phyloP scores from a whole-genome alignment of 1,284 basidiomycete species.

The Testicularia cyperi region DNA sequence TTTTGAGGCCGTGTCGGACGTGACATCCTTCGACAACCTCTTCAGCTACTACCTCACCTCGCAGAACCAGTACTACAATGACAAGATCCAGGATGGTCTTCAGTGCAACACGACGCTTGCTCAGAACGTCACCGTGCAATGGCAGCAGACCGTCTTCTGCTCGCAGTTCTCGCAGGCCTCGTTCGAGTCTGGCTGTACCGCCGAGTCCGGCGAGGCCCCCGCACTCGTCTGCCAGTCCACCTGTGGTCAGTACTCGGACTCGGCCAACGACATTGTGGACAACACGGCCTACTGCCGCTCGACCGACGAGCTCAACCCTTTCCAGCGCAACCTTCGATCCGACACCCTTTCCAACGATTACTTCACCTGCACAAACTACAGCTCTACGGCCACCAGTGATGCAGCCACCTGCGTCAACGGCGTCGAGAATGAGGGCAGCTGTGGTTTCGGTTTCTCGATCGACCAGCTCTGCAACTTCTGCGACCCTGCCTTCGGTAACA shows the following conservation, averaged over 20 bases:
- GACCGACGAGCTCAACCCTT: slow-evolving; percentile 39
- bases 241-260: slow-evolving; percentile 40
- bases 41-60: slow-evolving; percentile 60
- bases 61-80: slow-evolving; percentile 54
- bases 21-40: slow-evolving; percentile 61
- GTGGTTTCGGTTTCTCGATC: slow-evolving; percentile 61
- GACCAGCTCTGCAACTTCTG: slow-evolving; percentile 62
- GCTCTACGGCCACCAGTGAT: slow-evolving; percentile 60
- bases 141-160: slow-evolving; percentile 52
- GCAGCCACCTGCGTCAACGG: slow-evolving; percentile 61
- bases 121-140: slow-evolving; percentile 48
- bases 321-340: slow-evolving; percentile 45
- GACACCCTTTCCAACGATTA: slow-evolving; percentile 60
- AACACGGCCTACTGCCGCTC: slow-evolving; percentile 48
- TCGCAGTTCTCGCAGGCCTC: slow-evolving; percentile 50
- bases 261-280: slow-evolving; percentile 44
- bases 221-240: slow-evolving; percentile 55
- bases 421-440: slow-evolving; percentile 62
- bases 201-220: slow-evolving; percentile 20
- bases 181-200: slow-evolving; percentile 47
- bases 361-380: slow-evolving; percentile 61
- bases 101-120: slow-evolving; percentile 46
- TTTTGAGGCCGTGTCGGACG: slow-evolving; percentile 58
- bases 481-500: slow-evolving; percentile 41
- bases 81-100: slow-evolving; percentile 41